Conservation (phyloP, 768 basidiomycete species). For the Rubroboletus pulcherrimus region DNA sequence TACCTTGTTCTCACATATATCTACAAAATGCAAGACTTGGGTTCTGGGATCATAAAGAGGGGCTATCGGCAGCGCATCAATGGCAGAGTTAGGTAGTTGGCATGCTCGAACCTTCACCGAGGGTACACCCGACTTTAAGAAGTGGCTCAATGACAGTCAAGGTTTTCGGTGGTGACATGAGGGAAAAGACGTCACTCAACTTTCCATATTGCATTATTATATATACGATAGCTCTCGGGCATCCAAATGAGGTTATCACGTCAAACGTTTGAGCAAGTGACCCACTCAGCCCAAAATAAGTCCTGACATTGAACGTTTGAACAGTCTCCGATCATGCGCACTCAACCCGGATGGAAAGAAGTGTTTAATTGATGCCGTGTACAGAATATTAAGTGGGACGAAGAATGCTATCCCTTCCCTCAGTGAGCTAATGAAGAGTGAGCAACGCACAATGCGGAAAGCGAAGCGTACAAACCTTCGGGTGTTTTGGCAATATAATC, state of each 20-base stretch:
- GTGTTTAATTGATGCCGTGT: slow-evolving; percentile 18
- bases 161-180: slow-evolving; percentile 16
- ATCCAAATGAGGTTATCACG: slow-evolving; percentile 9
- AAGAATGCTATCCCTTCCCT: slow-evolving; percentile 18
- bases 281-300: slow-evolving; percentile 3
- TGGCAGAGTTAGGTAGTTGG: background rate
- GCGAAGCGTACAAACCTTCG: slow-evolving; percentile 54
- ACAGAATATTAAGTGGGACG: slow-evolving; percentile 14
- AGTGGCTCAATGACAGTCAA: slow-evolving; percentile 37
- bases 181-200: background rate
- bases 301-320: background rate
- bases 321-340: background rate
- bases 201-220: background rate
- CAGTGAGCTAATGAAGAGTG: slow-evolving; percentile 43
- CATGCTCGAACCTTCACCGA: slow-evolving; percentile 55
- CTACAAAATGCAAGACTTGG: slow-evolving; percentile 61
- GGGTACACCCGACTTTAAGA: slow-evolving; percentile 48
- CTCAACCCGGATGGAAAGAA: background rate
- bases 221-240: slow-evolving; percentile 5
- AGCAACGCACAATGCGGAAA: slow-evolving; percentile 13
- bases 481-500: slow-evolving; percentile 94
- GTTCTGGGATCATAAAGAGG: slow-evolving; percentile 59
- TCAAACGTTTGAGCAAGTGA: slow-evolving; percentile 3
- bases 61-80: slow-evolving; percentile 33
- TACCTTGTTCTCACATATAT: slow-evolving; percentile 39